Base-by-base conservation (phyloP, 2,329 filamentous ascomycete species). In the Colletotrichum siamense region DNA sequence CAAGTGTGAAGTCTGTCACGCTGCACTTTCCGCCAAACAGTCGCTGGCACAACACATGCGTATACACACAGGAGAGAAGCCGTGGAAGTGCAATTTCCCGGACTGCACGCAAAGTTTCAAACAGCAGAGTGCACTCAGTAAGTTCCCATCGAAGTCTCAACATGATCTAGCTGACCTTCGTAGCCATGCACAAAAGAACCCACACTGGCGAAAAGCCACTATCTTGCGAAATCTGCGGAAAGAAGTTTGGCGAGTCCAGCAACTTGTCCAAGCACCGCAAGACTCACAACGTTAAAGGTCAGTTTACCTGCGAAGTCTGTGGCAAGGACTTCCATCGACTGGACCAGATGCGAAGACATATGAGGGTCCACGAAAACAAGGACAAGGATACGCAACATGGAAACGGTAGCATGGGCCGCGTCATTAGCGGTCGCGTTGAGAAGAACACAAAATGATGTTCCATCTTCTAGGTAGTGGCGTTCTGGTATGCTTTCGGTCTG, bases 191-290 rank as follows among this genome's bases (percentile, higher is more conserved):
- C 79, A 89, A 90, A 79, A 88, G 92, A 52, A 92, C 90, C 2
- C 93, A 94, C 79, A 93, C 92, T 1, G 91, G 92, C 57, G 89
- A 91, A 63, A 94, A 94, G 80, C 92, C 92, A 0, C 83, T 94
- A 0, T 83, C 86, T 61, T 94, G 92, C 77, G 88, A 90, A 2
- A 85, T 89, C 32, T 94, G 92, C 78, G 87, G 86, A 62, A 92
- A 91, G 79, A 84, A 84, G 12, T 94, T 94, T 80, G 89, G 90
- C 76, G 92, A 94, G 81, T 93, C 92, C 0, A 93, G 92, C 6
- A 94, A 94, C 79, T 84, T 94, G 22, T 91, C 92, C 67, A 94
- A 94, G 79, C 92, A 94, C 80, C 88, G 90, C 66, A 91, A 91
- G 77, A 94, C 89, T 9, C 92, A 94, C 79, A 88, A 89, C 16